Evolutionary conservation across 306 rosid species (phyloP).

Genomic region (Prunus armeniaca): DNA sequence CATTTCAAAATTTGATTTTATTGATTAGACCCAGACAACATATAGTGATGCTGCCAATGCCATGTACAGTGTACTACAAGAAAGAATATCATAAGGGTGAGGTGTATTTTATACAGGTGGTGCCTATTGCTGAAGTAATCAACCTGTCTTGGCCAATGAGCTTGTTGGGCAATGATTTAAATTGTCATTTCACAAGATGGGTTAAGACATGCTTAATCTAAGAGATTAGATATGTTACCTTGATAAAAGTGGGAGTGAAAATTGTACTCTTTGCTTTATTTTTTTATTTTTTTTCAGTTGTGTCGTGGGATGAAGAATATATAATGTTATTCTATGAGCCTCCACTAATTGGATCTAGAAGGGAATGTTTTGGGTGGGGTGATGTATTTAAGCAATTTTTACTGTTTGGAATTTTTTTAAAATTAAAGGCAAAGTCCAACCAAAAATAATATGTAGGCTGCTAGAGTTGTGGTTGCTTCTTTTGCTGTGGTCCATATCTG

Average conservation of each 20-base stretch:
- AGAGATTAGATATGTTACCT: not conserved
- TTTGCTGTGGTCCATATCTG: slow-evolving; percentile 24
- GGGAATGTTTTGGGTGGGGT: slow-evolving; percentile 22
- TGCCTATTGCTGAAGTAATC: not conserved
- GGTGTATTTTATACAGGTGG: not conserved
- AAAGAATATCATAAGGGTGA: not conserved
- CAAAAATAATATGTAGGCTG: no score
- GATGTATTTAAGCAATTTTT: slow-evolving; percentile 25
- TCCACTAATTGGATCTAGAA: slow-evolving; percentile 19
- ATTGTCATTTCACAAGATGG: not conserved
- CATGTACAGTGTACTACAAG: not conserved
- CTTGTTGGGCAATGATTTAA: not conserved
- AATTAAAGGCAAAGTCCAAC: not conserved
- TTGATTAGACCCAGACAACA: not conserved
- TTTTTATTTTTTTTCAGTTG: not conserved
- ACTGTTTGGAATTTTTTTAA: not conserved
- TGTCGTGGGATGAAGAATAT: not conserved
- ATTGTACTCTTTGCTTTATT: not conserved
- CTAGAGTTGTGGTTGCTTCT: not conserved
- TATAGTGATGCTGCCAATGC: not conserved
- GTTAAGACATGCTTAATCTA: not conserved
- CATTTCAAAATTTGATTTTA: not conserved
- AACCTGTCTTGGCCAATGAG: not conserved
- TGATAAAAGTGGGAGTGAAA: slow-evolving; percentile 9
- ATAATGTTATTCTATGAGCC: slow-evolving; percentile 20